phyloP scores from a whole-genome alignment of 2,329 filamentous ascomycete genomes.

The Raffaelea ambrosiae region DNA sequence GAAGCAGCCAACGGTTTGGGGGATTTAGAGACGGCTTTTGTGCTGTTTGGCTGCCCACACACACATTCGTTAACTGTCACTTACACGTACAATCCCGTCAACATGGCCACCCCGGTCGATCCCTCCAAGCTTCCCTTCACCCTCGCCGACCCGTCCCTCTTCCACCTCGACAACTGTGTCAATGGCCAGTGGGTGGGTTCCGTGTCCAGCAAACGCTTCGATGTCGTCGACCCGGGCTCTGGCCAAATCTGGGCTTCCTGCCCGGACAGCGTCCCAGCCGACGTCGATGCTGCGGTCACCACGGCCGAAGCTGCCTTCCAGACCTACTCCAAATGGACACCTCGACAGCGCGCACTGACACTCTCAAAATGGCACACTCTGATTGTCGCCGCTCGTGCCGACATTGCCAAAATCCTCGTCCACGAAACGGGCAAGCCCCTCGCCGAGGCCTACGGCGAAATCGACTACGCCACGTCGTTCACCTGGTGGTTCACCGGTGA shows the following conservation, averaged over 20 bases:
- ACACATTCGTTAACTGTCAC: too few relatives aligned
- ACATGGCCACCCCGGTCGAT: too few relatives aligned
- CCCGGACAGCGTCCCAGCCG: constrained; percentile 33
- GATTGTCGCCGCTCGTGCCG: constrained; percentile 25
- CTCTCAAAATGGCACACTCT: constrained; percentile 28
- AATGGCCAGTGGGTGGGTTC: constrained; percentile 37
- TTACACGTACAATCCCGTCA: too few relatives aligned
- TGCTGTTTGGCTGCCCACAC: too few relatives aligned
- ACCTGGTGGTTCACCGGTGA: constrained; percentile 49
- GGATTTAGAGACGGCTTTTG: too few relatives aligned
- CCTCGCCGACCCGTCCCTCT: constrained; percentile 37
- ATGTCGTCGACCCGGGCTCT: constrained; percentile 44
- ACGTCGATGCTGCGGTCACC: constrained; percentile 28
- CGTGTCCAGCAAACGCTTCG: constrained; percentile 37
- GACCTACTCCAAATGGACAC: constrained; percentile 26
- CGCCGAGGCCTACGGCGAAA: constrained; percentile 42
- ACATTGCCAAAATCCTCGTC: constrained; percentile 29
- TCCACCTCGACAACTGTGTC: constrained; percentile 40
- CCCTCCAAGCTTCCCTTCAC: constrained; percentile 27
- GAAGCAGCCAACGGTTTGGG: too few relatives aligned
- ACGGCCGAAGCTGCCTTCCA: constrained; percentile 28
- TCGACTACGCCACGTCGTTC: constrained; percentile 46
- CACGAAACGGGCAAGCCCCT: constrained; percentile 51
- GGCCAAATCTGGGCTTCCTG: constrained; percentile 41
- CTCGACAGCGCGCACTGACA: constrained; percentile 24